Evolutionary conservation across 2,329 filamentous ascomycete species (phyloP), one percentile per base, ranked within the genome.

Genomic region (Sporothrix dimorphospora): DNA sequence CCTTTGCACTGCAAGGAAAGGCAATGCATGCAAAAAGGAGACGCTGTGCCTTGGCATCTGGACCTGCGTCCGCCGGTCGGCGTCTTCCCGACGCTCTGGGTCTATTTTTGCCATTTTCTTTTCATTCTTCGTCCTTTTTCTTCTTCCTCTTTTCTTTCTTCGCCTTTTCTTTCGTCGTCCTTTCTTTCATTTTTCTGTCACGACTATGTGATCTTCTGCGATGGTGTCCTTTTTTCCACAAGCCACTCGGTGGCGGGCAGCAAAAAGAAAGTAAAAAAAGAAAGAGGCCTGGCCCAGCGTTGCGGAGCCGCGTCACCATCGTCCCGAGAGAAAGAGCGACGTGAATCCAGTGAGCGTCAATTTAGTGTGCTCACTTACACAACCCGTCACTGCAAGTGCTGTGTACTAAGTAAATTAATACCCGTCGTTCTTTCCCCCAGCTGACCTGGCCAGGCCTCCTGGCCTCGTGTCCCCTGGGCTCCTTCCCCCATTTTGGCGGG

Each of bases 271-370:
- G 9, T 0, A 24, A 24, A 45, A 8, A 45, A 9, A 34, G 19
- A 16, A 34, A 6, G 30, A 3, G 49, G 14, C 47, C 49, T 27
- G 34, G 16, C 6, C 1, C 57, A 27, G 38, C 21, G 34, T 19
- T 65, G 59, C 59, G 59, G 59, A 45, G 59, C 59, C 59, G 38
- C 59, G 38, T 27, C 27, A 27, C 38, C 34, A 38, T 16, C 27
- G 38, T 65, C 59, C 59, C 59, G 59, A 45, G 59, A 65, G 21
- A 65, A 65, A 45, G 38, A 65, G 59, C 59, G 59, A 63, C 6
- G n/a, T 3, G 14, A 57, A 14, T n/a, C 4, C 8, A 63, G 57
- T 34, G 2, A 59, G 7, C 2, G 53, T 27, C n/a, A n/a, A n/a
- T n/a, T n/a, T 63, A 45, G 38, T 24, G 38, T n/a, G 0, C 14